These are phyloP conservation scores for Nidularia pulvinata DNA, from an alignment of 768 basidiomycete genomes.

Conservation along the genomic window DNA sequence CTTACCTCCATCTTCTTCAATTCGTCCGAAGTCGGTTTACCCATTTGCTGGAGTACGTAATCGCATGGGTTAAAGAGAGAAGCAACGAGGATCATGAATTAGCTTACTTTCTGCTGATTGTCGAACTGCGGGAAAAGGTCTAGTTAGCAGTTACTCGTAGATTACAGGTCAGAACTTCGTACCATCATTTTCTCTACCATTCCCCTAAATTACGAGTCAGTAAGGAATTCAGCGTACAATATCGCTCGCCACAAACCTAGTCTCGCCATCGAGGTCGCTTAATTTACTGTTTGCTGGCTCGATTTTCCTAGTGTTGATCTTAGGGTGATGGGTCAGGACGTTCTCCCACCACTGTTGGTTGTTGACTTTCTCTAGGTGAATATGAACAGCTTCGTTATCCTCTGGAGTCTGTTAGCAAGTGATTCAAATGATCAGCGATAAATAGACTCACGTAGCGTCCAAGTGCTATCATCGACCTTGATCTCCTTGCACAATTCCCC, in stretches of 20 bases:
- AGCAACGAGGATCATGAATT: no score
- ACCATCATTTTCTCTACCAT: constrained; percentile 99
- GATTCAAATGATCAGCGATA: background rate
- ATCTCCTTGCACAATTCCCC: constrained; percentile 94
- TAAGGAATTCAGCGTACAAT: no score
- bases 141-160: constrained; percentile 2
- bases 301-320: constrained; percentile 96
- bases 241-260: constrained; percentile 72
- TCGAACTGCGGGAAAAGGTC: constrained; percentile 51
- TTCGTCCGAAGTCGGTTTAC: constrained; percentile 95
- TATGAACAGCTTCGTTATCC: constrained; percentile 69
- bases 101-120: constrained; percentile 69
- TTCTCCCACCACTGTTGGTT: constrained; percentile 98
- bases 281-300: constrained; percentile 95
- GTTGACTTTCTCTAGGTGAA: constrained; percentile 89
- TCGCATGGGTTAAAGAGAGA: no score
- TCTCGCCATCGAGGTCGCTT: constrained; percentile 95
- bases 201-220: constrained; percentile 72
- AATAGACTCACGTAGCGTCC: constrained; percentile 84
- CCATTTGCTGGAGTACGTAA: constrained; percentile 79
- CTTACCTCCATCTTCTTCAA: constrained; percentile 87
- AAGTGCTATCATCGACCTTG: constrained; percentile 96
- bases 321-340: constrained; percentile 92
- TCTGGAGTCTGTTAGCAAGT: constrained; percentile 39
- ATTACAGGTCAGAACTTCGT: constrained; percentile 21